These are phyloP conservation scores for Bacidia gigantensis DNA, from an alignment of 495 filamentous ascomycete species.

Conservation along the genomic window DNA sequence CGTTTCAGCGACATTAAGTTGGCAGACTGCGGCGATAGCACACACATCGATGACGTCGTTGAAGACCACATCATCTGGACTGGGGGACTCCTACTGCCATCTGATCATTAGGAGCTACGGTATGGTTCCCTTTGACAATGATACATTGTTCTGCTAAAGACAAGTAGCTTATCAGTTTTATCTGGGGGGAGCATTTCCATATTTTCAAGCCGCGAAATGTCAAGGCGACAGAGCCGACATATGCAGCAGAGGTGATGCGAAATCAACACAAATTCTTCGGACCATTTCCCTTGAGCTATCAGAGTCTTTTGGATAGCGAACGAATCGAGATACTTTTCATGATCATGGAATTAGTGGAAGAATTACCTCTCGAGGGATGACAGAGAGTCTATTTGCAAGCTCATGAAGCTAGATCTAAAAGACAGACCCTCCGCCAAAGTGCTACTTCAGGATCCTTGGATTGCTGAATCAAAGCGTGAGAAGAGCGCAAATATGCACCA, in stretches of 20 bases:
- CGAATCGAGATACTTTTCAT: neutral
- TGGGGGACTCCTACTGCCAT: slow-evolving; percentile 5
- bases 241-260: neutral
- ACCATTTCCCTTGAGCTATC: neutral
- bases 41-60: neutral
- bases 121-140: neutral
- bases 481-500: too few species aligned
- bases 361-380: slow-evolving; percentile 1
- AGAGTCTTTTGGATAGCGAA: neutral
- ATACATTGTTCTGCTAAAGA: neutral
- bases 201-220: slow-evolving; percentile 3
- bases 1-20: slow-evolving; percentile 6
- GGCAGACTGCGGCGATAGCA: slow-evolving; percentile 7
- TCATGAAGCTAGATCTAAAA: slow-evolving; percentile 11
- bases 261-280: slow-evolving; percentile 7
- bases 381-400: slow-evolving; percentile 2
- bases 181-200: neutral
- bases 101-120: slow-evolving; percentile 6
- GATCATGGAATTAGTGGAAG: neutral
- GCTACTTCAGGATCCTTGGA: slow-evolving; percentile 10
- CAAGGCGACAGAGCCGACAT: neutral
- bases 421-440: slow-evolving; percentile 10
- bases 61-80: slow-evolving; percentile 4
- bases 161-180: slow-evolving; percentile 4
- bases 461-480: too few species aligned